Base-by-base conservation (phyloP, 352 stramenopile genomes). In the Phytophthora macrochlamydospora region DNA sequence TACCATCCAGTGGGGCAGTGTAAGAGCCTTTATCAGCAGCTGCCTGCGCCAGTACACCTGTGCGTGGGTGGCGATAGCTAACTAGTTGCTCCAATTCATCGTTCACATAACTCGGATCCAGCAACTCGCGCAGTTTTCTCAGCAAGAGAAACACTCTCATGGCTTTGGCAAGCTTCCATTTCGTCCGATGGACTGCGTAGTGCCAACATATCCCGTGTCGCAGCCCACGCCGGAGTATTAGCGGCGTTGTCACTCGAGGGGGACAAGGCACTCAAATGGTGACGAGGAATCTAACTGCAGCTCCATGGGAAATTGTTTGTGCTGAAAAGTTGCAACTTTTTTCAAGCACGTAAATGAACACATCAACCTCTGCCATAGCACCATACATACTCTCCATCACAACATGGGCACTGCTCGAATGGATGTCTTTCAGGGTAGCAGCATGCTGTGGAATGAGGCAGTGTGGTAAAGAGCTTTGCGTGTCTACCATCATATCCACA, bases 341-440 rank as follows among this genome's bases (percentile, higher is more conserved):
- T 69, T 94, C 86, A 14, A 94, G 55, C 43, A 92, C 82, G 67
- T 91, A 92, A 59, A 94, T 78, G 42, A 94, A 94, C 14, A 92
- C 55, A 56, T 93, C 85, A 4, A 92, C 77, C 68, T 93, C 85
- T 12, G 83, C 69, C 85, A 93, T 92, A 0, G 76, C 71, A 24
- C 85, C 85, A n/a, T 81, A 80, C 81, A 93, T 93, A 64, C 83
- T 93, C 53, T 90, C 81, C 85, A 93, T 93, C 11, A 93, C 85
- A 29, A 87, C 58, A 44, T 92, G 80, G 9, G 85, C 81, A 55
- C 78, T 86, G 28, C 76, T 79, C 29, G 83, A 93, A 65, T 91
- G 81, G 35, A 91, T 75, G 7, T 85, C 71, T 32, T 84, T 72
- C 0, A 93, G 69, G 11, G 54, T 54, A 8, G 73, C 52, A 14